These are phyloP conservation scores for Apiospora saccharicola DNA, from an alignment of 2,329 filamentous ascomycete species.

Conservation along the genomic window DNA sequence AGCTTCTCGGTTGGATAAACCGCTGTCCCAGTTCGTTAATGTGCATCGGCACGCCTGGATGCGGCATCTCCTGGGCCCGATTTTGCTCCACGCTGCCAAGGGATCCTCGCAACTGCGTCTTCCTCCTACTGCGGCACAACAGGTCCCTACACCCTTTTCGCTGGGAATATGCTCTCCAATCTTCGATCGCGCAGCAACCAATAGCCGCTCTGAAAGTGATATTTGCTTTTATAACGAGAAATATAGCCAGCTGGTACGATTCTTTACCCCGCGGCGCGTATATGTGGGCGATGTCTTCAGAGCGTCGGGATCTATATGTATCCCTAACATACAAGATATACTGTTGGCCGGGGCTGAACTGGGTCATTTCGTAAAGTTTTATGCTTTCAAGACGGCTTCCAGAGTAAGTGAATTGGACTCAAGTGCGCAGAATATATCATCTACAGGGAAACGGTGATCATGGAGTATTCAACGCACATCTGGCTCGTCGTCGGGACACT, in stretches of 20 bases:
- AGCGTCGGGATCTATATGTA: background rate
- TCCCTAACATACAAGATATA: background rate
- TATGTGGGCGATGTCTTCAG: background rate
- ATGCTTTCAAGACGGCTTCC: background rate
- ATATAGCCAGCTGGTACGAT: background rate
- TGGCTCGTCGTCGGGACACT: background rate
- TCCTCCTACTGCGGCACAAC: background rate
- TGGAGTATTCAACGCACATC: background rate
- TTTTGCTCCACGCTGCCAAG: background rate
- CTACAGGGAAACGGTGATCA: background rate
- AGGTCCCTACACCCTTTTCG: background rate
- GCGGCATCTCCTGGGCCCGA: too few species aligned
- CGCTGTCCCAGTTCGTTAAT: too few species aligned
- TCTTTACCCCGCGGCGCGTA: background rate
- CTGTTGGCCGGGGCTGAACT: background rate
- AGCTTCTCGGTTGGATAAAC: too few species aligned
- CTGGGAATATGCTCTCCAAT: background rate
- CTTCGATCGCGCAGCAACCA: background rate
- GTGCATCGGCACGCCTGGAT: too few species aligned
- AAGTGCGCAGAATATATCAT: background rate
- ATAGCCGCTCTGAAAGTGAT: background rate
- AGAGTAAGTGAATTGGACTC: background rate
- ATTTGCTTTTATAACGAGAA: background rate
- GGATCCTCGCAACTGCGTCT: background rate
- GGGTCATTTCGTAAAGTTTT: background rate